These are phyloP conservation scores for Aspergillus latus DNA, from an alignment of 2,329 filamentous ascomycete species.

Conservation along the genomic window DNA sequence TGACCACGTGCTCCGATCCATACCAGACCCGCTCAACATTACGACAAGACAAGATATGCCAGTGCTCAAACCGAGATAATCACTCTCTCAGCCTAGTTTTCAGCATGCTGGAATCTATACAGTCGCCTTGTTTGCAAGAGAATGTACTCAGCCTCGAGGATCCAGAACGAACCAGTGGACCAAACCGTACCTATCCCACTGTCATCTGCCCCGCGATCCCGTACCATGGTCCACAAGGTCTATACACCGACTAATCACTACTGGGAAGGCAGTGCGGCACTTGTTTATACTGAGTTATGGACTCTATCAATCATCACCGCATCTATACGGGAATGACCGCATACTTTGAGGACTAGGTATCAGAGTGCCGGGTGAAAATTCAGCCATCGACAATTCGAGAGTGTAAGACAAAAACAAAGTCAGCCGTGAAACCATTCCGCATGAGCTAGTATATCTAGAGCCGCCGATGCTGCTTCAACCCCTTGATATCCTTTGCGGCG, in stretches of 20 bases:
- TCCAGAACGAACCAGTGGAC: too few relatives aligned
- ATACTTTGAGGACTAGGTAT: too few relatives aligned
- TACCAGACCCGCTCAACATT: neutral
- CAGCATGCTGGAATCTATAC: neutral
- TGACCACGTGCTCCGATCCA: neutral
- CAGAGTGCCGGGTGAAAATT: too few relatives aligned
- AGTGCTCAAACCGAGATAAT: neutral
- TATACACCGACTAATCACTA: neutral
- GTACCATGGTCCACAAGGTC: neutral
- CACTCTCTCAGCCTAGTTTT: neutral
- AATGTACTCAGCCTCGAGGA: too few relatives aligned
- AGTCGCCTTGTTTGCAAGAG: neutral
- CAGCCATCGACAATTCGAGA: too few relatives aligned
- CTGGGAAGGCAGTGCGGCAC: neutral
- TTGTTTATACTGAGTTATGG: too few relatives aligned
- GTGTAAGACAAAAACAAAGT: neutral
- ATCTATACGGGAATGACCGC: too few relatives aligned
- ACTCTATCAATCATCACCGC: too few relatives aligned
- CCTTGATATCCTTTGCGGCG: conserved; percentile 18
- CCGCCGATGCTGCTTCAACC: conserved; percentile 12
- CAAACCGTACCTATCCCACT: too few relatives aligned
- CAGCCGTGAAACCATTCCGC: neutral
- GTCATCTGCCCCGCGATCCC: too few relatives aligned
- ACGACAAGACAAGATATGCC: neutral
- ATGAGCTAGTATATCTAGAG: conserved; percentile 34